Evolutionary conservation across 73 alveolate species (phyloP), one percentile per base, ranked within the genome.

Genomic region (Paraurostyla sp.): DNA sequence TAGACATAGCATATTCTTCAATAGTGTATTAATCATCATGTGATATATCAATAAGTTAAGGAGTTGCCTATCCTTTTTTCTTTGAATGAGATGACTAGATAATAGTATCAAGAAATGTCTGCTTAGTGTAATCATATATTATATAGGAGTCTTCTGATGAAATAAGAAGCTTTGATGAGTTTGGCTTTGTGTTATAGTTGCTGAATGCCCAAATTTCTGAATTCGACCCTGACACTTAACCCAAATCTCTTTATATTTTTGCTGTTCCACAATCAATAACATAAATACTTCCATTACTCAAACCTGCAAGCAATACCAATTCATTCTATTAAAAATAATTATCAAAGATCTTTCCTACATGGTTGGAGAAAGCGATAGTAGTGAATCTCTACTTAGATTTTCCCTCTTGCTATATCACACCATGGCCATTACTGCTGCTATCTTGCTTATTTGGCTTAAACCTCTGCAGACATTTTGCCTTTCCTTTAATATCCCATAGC

Each of bases 401-500:
- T 7, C 23, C 23, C 29, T 69, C 3, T 38, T 41, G 27, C 71
- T 9, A 35, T 15, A 29, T 36, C 16, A 38, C 27, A 38, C 18
- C 41, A 35, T 30, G 32, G 36, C 35, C 65, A 38, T 69, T 43
- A 38, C 18, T 29, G 29, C 41, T 3, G 36, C 35, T 43, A 38
- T 69, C 35, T 29, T 27, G 6, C 23, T 27, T 60, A 9, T 7
- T 16, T 33, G 84, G 84, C 35, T 69, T 69, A 7, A 69, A 13
- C 3, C 69, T 38, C 38, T 69, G 20, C 13, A 69, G 63, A 40
- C 84, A 69, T 43, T 69, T 69, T 7, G 84, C 84, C 38, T 36
- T 69, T 2, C 84, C 84, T 29, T 43, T 69, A 43, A 69, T 69
- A 36, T 69, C 84, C 84, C 84, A 69, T n/a, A 69, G 41, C 84